Evolutionary conservation across 1,284 basidiomycete genomes (phyloP).

Genomic region (Lentinus polychrous): DNA sequence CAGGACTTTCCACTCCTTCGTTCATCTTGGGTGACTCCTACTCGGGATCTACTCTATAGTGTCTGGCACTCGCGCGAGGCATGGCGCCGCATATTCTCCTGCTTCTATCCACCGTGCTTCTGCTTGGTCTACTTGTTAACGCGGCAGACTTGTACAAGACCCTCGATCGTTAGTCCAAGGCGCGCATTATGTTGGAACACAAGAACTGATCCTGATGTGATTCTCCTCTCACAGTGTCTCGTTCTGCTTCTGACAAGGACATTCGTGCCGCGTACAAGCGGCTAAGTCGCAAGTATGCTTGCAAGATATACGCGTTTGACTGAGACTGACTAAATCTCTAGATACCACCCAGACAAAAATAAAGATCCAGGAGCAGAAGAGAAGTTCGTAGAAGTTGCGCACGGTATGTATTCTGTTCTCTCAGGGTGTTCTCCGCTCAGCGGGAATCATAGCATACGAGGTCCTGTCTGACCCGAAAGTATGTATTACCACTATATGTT

Average conservation of each 20-base stretch:
- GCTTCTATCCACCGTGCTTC: conserved; percentile 31
- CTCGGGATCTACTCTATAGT: neutral
- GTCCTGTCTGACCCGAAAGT: conserved; percentile 79
- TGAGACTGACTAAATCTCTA: conserved; percentile 10
- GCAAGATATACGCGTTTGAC: neutral
- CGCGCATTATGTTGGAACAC: conserved; percentile 21
- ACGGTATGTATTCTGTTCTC: conserved; percentile 45
- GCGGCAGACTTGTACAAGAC: conserved; percentile 73
- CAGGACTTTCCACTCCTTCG: neutral
- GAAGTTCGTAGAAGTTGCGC: conserved; percentile 84
- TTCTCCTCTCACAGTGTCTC: conserved; percentile 48
- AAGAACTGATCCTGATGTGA: conserved; percentile 23
- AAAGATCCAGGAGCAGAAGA: conserved; percentile 76
- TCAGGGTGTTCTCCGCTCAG: neutral
- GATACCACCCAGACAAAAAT: conserved; percentile 88
- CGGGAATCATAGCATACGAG: conserved; percentile 70
- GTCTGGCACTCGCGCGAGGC: neutral
- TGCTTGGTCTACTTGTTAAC: conserved; percentile 39
- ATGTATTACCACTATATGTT: conserved; percentile 17
- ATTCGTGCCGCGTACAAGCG: conserved; percentile 90
- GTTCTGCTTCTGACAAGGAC: conserved; percentile 77
- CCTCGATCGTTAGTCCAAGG: conserved; percentile 58
- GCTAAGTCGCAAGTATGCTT: conserved; percentile 67
- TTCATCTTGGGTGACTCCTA: neutral
- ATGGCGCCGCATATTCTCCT: conserved; percentile 20